Base-by-base conservation (phyloP, 352 stramenopile species). In the Phytophthora idaei region DNA sequence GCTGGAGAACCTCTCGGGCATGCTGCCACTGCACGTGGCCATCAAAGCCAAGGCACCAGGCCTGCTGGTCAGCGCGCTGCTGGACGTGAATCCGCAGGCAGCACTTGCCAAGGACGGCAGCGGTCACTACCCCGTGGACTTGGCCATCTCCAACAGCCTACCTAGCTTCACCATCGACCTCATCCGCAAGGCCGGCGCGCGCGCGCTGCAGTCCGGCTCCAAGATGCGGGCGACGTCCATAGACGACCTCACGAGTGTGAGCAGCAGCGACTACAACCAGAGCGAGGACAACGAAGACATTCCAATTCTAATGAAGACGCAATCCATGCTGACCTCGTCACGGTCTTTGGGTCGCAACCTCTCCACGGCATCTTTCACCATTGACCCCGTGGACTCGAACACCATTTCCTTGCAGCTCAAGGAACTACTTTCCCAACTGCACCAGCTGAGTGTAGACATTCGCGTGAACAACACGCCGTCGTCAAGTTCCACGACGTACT, bases 21-120 rank as follows among this genome's bases (percentile, higher is more conserved):
- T 93, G 85, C 61, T 92, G 60, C 87, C 87, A 15, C 67, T 95
- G 36, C 87, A 95, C 55, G 84, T 95, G 17, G 87, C 87, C n/a
- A 87, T 95, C 55, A 75, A 82, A 21, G 80, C 80, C 39, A 89
- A 89, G 60, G 71, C 90, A 34, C 76, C 81, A 1, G 83, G 78
- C 0, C 53, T 93, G 36, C 70, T 89, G 34, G 71, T 95, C 57
- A 81, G 80, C 50, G 62, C 70, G 55, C 67, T 95, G 47, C 61
- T 94, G 52, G 53, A 78, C 29, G 74, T 45, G 47, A 76, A 74
- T 39, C 69, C 75, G 2, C 67, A 81, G 32, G 77, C 76, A 15
- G 74, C 78, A 29, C 73, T 91, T 14, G 75, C 72, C 15, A 90
- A 87, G 59, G 80, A 90, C 57, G 71, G 74, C 57, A 79, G 44